Evolutionary conservation across 2,329 filamentous ascomycete species (phyloP).

Genomic region (Xylariaceae sp.): DNA sequence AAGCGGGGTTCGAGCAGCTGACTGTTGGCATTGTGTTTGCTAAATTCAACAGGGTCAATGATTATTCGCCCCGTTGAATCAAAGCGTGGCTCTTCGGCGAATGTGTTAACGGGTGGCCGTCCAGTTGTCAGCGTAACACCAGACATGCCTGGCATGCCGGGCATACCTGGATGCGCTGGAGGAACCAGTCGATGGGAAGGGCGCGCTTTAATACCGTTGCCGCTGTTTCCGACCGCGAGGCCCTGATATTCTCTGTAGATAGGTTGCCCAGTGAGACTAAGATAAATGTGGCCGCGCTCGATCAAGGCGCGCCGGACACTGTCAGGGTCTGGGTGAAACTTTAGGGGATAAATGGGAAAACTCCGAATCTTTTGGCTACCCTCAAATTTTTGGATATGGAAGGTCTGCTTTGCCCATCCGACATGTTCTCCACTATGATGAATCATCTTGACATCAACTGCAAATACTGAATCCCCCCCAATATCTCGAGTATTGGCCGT

Average conservation of each 20-base stretch:
- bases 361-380: not conserved
- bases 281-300: not conserved
- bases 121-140: not conserved
- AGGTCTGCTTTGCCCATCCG: not conserved
- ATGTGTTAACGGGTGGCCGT: not conserved
- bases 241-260: not conserved
- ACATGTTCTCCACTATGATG: not conserved
- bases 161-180: not conserved
- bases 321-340: not conserved
- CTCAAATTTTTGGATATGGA: not conserved
- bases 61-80: not conserved
- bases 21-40: not conserved
- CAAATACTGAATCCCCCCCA: not conserved
- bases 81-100: not conserved
- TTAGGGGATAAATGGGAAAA: not conserved
- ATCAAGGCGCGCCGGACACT: not conserved
- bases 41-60: not conserved
- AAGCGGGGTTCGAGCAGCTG: not conserved
- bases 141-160: not conserved
- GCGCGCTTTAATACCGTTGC: too few species aligned
- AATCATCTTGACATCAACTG: not conserved
- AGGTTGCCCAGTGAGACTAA: not conserved
- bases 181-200: not conserved
- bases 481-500: not conserved
- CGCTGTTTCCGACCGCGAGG: not conserved